phyloP scores from a whole-genome alignment of 2,329 filamentous ascomycete genomes.

The Thelonectria discophora region DNA sequence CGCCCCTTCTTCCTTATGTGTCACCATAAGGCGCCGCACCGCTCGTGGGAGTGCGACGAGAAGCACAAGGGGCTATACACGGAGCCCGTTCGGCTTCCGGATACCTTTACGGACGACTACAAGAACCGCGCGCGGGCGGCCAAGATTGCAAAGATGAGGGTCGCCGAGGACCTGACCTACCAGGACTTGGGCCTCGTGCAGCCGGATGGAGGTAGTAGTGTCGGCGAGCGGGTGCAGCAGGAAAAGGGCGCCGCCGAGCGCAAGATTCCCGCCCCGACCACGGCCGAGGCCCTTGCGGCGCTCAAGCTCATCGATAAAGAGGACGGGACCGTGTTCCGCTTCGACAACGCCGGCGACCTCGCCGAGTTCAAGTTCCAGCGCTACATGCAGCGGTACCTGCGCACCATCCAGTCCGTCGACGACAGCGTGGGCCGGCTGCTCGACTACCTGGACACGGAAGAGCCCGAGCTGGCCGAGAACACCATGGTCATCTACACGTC shows the following conservation, averaged over 20 bases:
- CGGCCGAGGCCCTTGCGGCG: constrained; percentile 23
- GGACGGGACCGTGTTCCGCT: constrained; percentile 56
- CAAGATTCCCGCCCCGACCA: constrained; percentile 38
- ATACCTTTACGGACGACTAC: constrained; percentile 64
- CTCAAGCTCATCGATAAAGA: constrained; percentile 55
- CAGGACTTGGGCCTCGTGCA: constrained; percentile 60
- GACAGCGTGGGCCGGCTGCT: constrained; percentile 61
- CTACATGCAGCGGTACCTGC: constrained; percentile 65
- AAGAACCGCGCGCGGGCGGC: constrained; percentile 62
- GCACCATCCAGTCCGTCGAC: constrained; percentile 61
- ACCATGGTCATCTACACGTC: constrained; percentile 64
- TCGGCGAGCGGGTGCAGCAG: constrained; percentile 48
- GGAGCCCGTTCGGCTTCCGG: constrained; percentile 56
- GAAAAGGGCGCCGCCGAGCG: constrained; percentile 39
- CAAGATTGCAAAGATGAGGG: constrained; percentile 59
- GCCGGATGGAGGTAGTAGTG: constrained; percentile 55
- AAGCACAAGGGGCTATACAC: constrained; percentile 59
- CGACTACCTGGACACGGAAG: constrained; percentile 52
- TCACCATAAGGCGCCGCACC: constrained; percentile 64
- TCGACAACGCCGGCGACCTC: constrained; percentile 52
- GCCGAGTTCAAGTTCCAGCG: constrained; percentile 64
- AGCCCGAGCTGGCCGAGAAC: constrained; percentile 52
- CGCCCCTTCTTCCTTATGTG: constrained; percentile 64
- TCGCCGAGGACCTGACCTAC: constrained; percentile 62
- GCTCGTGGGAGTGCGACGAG: constrained; percentile 60